Percentiles rank a stretch among this genome's conserved stretches.
phyloP scores from a whole-genome alignment of 2,329 filamentous ascomycete genomes.

The Grosmannia serpens region DNA sequence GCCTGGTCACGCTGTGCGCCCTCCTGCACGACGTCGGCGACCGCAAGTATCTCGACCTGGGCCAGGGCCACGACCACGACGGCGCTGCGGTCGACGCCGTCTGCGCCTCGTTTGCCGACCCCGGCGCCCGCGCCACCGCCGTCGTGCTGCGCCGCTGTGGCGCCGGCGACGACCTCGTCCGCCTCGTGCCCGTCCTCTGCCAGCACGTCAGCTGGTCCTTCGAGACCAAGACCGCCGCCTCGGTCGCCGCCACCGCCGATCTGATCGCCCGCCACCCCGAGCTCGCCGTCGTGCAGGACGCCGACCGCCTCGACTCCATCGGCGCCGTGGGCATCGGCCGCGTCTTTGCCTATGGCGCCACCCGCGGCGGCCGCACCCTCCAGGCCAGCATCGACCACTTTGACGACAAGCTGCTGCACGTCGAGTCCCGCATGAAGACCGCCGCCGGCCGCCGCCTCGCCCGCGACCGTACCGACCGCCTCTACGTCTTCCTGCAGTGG shows the following conservation, averaged over 20 bases:
- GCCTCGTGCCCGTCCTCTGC: slow-evolving; percentile 32
- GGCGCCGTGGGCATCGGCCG: slow-evolving; percentile 77
- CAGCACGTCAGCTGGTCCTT: slow-evolving; percentile 66
- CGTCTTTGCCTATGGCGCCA: slow-evolving; percentile 65
- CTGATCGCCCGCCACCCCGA: slow-evolving; percentile 61
- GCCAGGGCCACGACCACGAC: slow-evolving; percentile 51
- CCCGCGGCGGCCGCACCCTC: slow-evolving; percentile 41
- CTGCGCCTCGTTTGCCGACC: not conserved
- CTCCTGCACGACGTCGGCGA: slow-evolving; percentile 85
- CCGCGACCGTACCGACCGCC: slow-evolving; percentile 37
- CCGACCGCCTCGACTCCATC: slow-evolving; percentile 83
- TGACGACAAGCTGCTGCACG: slow-evolving; percentile 57
- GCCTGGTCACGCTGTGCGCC: slow-evolving; percentile 55
- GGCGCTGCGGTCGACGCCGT: not conserved
- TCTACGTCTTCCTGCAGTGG: slow-evolving; percentile 44
- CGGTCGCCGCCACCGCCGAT: slow-evolving; percentile 46
- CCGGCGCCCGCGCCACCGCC: slow-evolving; percentile 7
- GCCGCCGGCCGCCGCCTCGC: slow-evolving; percentile 41
- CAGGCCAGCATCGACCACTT: slow-evolving; percentile 62
- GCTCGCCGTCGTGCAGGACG: slow-evolving; percentile 79
- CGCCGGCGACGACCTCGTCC: slow-evolving; percentile 50
- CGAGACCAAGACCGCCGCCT: slow-evolving; percentile 57
- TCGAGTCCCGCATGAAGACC: slow-evolving; percentile 57
- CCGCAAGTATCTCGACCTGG: slow-evolving; percentile 59
- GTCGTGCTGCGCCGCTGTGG: slow-evolving; percentile 6